A percentile compares a stretch with the other conserved stretches of the same genome.
These are phyloP conservation scores for Toxicodendron radicans DNA, from an alignment of 345 rosid species.

Conservation along the genomic window DNA sequence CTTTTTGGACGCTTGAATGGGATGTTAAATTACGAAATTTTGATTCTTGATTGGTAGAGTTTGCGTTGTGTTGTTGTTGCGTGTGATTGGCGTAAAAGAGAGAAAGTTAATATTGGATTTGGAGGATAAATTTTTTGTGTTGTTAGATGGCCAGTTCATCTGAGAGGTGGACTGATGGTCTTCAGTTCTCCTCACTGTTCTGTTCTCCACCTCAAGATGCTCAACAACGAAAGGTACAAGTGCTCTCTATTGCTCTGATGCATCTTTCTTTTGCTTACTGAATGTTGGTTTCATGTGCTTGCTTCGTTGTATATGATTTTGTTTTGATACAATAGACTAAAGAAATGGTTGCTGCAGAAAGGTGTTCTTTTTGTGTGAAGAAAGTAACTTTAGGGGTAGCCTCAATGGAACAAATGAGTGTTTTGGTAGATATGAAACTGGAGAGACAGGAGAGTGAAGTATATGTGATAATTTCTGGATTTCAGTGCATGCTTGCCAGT, in stretches of 20 bases:
- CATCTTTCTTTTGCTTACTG: neutral
- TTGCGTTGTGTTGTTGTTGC: neutral
- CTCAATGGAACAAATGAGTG: too few species aligned
- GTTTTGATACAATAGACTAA: neutral
- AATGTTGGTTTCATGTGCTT: neutral
- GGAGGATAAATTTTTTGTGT: conserved; percentile 16
- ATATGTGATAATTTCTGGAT: neutral
- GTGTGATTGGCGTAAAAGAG: conserved; percentile 1
- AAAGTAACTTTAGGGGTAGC: neutral
- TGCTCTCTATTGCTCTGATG: neutral
- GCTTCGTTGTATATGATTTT: neutral
- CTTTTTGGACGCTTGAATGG: conserved; percentile 13
- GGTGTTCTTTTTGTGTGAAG: neutral
- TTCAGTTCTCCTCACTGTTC: conserved; percentile 81
- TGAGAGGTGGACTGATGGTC: conserved; percentile 94
- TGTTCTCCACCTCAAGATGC: conserved; percentile 85
- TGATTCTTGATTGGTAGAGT: conserved; percentile 52
- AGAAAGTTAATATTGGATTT: neutral
- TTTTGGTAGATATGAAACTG: too few species aligned
- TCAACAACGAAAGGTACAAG: conserved; percentile 68
- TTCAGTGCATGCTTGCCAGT: neutral
- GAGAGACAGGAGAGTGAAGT: neutral
- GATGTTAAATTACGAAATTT: conserved; percentile 50
- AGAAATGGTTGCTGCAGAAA: neutral
- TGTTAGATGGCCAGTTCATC: conserved; percentile 69